Evolutionary conservation across 2,329 filamentous ascomycete species (phyloP).

Genomic region (Neopestalotiopsis sp.): DNA sequence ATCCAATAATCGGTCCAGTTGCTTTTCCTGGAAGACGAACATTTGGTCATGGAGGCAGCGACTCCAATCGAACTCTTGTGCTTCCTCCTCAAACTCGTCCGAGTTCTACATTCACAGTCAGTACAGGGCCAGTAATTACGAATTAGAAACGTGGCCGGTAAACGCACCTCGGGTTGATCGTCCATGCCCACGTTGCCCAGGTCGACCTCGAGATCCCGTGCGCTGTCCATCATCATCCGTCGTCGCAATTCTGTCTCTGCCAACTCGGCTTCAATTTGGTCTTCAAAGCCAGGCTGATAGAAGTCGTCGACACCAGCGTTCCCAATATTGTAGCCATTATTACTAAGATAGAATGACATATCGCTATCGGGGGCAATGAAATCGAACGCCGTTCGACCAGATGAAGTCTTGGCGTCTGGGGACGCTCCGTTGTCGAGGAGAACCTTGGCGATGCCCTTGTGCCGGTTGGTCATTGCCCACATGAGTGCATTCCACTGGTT

Average conservation of each 20-base stretch:
- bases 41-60: conserved; percentile 96
- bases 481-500: conserved; percentile 98
- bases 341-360: conserved; percentile 92
- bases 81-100: conserved; percentile 85
- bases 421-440: conserved; percentile 92
- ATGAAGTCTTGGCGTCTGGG: conserved; percentile 93
- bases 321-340: conserved; percentile 90
- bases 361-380: conserved; percentile 96
- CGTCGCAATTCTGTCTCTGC: conserved; percentile 94
- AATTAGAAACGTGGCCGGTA: conserved; percentile 20
- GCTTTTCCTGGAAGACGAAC: conserved; percentile 98
- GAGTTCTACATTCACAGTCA: conserved; percentile 51
- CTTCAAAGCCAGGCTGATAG: conserved; percentile 91
- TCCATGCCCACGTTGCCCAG: conserved; percentile 94
- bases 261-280: conserved; percentile 95
- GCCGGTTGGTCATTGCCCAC: conserved; percentile 99
- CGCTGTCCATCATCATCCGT: conserved; percentile 99
- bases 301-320: conserved; percentile 89
- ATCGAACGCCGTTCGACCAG: conserved; percentile 91
- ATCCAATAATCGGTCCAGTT: conserved; percentile 88
- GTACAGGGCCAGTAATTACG: conserved; percentile 30
- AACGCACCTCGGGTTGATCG: conserved; percentile 84
- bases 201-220: conserved; percentile 94
- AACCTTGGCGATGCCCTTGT: conserved; percentile 93
- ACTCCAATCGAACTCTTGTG: conserved; percentile 95